Conservation (phyloP, 2,329 filamentous ascomycete genomes). For the Calonectria crousiana region DNA sequence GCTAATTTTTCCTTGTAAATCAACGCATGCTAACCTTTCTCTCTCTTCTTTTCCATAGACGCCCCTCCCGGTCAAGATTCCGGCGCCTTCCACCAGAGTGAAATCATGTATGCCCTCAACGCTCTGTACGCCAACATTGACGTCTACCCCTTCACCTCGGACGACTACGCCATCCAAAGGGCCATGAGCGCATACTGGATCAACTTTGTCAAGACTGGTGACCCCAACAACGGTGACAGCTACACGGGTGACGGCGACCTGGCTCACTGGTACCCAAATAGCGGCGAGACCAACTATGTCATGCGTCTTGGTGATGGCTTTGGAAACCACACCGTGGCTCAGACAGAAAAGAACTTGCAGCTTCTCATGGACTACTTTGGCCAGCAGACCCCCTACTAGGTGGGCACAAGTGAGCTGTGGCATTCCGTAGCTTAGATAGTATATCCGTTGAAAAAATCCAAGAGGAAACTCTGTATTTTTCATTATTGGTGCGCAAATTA, state of each 20-base stretch:
- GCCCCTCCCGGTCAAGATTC: conserved; percentile 8
- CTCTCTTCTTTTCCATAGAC: not conserved
- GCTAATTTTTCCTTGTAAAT: not conserved
- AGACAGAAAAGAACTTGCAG: not conserved
- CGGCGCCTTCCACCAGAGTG: conserved; percentile 16
- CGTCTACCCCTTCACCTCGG: not conserved
- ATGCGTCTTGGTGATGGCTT: conserved; percentile 7
- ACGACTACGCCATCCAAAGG: conserved; percentile 3
- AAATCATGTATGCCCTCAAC: conserved; percentile 18
- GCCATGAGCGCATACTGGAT: conserved; percentile 15
- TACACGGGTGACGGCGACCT: not conserved
- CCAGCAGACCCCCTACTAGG: conserved; percentile 6
- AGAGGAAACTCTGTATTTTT: not conserved
- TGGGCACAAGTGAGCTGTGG: not conserved
- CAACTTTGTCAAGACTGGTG: conserved; percentile 12
- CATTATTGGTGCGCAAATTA: not conserved
- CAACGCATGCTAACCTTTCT: not conserved
- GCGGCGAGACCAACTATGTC: conserved; percentile 2
- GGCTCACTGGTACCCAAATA: conserved; percentile 9
- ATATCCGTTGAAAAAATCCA: not conserved
- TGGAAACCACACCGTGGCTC: not conserved
- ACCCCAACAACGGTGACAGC: conserved; percentile 10
- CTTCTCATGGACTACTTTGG: conserved; percentile 1
- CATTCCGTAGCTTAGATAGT: not conserved
- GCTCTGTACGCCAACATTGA: conserved; percentile 11